Conservation (phyloP, 441 rosid genomes). For the Pelargonium cotyledonis region DNA sequence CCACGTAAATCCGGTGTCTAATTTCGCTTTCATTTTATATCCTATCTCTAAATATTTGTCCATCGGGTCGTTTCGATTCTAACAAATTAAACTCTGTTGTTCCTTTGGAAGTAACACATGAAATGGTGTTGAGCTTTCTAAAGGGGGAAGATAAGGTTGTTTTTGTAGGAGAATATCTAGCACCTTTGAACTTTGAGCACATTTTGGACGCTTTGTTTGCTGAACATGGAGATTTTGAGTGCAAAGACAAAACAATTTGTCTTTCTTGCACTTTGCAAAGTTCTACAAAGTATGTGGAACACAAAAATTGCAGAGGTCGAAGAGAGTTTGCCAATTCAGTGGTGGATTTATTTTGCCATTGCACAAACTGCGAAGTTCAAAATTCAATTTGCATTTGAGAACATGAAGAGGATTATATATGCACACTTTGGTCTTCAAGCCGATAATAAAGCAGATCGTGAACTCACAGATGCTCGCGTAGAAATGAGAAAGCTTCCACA, state of each 20-base stretch:
- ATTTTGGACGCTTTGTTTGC: neutral
- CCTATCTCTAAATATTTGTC: no score
- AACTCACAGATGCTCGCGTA: neutral
- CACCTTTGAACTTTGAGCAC: neutral
- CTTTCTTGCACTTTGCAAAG: neutral
- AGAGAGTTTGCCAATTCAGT: neutral
- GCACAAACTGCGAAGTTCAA: neutral
- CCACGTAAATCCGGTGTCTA: no score
- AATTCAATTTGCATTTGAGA: neutral
- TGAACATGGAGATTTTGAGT: neutral
- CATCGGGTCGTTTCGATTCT: no score
- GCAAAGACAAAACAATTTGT: neutral
- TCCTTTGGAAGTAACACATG: neutral
- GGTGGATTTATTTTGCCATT: neutral
- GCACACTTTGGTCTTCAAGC: neutral
- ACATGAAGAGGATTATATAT: neutral
- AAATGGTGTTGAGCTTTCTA: no score
- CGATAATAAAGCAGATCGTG: neutral
- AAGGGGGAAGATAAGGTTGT: neutral
- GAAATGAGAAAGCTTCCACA: neutral
- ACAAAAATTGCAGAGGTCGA: neutral
- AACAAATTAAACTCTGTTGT: neutral
- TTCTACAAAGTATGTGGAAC: neutral
- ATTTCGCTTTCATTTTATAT: no score
- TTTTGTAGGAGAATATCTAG: neutral